Base-by-base conservation (phyloP, 495 filamentous ascomycete species). In the Diplogelasinospora grovesii region DNA sequence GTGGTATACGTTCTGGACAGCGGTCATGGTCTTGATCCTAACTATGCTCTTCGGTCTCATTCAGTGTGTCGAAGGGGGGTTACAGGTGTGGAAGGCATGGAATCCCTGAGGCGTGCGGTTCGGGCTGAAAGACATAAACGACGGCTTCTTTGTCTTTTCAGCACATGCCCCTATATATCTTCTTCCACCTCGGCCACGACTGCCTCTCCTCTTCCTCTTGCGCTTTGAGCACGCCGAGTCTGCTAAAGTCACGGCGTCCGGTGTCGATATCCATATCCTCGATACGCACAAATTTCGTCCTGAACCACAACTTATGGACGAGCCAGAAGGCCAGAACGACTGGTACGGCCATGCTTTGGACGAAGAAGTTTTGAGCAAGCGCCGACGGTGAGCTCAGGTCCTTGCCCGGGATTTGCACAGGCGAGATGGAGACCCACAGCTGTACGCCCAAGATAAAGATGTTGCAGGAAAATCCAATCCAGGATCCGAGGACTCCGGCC, bases 181-280 rank as follows among this genome's bases (percentile, higher is more conserved):
- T 87, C 75, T 94, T 98, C 89, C 90, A 96, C 43, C 16, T 63
- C 0, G 90, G 89, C 89, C 89, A 93, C 4, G 59, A 41, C 14
- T 71, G 74, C 55, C 70, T 66, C 65, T 95, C 89, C 25, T 79
- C 79, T 3, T 75, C 67, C 62, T 98, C 92, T 52, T 95, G 85
- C 18, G 81, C 80, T 42, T 94, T 73, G 34, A 97, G 65, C 30
- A 84, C 75, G 13, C 73, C 73, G 20, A 93, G 83, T 0, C 66
- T 57, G 55, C 95, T 57, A 45, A 95, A 65, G 38, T 96, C 89
- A 7, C 92, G 71, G 21, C 86, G 75, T n/a, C 92, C 92, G 1
- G 89, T 95, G 22, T 77, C 69, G 42, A 98, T 60, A 63, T 98
- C 92, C 82, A 96, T 94, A 24, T 89, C 76, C 35, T 68, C 65